These are phyloP conservation scores for Haplographium delicatum DNA, from an alignment of 495 filamentous ascomycete species.

Conservation along the genomic window DNA sequence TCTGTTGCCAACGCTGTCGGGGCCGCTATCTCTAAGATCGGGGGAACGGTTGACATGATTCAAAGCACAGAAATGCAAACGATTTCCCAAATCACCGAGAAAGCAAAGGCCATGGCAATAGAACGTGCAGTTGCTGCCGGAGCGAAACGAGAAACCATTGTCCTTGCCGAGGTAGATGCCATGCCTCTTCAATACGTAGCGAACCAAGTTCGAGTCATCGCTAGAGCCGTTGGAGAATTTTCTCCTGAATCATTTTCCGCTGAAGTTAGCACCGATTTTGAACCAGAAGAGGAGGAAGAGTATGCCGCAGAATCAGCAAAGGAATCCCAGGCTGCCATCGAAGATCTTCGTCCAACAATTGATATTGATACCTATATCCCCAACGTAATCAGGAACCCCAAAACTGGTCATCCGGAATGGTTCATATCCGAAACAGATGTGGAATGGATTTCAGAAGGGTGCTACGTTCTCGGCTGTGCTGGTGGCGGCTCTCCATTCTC, in stretches of 20 bases:
- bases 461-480: slow-evolving; percentile 58
- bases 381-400: too few relatives aligned
- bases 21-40: slow-evolving; percentile 20
- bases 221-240: too few relatives aligned
- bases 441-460: slow-evolving; percentile 50
- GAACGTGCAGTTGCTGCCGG: slow-evolving; percentile 31
- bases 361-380: too few relatives aligned
- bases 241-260: too few relatives aligned
- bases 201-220: too few relatives aligned
- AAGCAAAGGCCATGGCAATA: slow-evolving; percentile 28
- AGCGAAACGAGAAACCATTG: slow-evolving; percentile 25
- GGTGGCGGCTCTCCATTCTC: too few relatives aligned
- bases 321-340: too few relatives aligned
- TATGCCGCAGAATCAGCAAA: too few relatives aligned
- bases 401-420: too few relatives aligned
- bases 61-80: slow-evolving; percentile 5
- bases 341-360: too few relatives aligned
- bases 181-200: slow-evolving; percentile 35
- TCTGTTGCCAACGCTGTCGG: slow-evolving; percentile 26
- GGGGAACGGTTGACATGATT: background rate
- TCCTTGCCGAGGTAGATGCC: slow-evolving; percentile 32
- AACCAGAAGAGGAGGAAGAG: too few relatives aligned
- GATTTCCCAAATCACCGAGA: slow-evolving; percentile 28
- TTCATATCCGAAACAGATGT: slow-evolving; percentile 51
- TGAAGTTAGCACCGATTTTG: too few relatives aligned